A percentile compares a stretch with the other conserved stretches of the same genome.
Conservation (phyloP, 1,284 basidiomycete species). For the Leccinum pachyderme region DNA sequence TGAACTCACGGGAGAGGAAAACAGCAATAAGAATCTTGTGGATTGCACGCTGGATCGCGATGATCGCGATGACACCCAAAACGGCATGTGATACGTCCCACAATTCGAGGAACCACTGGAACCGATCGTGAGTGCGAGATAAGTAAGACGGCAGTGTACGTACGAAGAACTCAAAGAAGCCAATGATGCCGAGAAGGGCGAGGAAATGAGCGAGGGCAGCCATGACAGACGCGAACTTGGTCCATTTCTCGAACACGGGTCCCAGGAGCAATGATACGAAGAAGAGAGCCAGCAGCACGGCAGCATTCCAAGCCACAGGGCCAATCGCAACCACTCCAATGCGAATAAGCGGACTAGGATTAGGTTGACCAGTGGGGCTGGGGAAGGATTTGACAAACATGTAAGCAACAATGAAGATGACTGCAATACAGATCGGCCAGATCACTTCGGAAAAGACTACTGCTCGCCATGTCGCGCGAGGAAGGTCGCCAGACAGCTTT, state of each 20-base stretch:
- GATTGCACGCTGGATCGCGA: constrained; percentile 86
- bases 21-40: constrained; percentile 93
- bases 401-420: constrained; percentile 83
- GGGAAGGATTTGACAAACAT: constrained; percentile 91
- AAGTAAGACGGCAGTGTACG: constrained; percentile 36
- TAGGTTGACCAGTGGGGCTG: constrained; percentile 55
- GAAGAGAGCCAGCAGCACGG: constrained; percentile 84
- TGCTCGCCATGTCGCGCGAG: constrained; percentile 84
- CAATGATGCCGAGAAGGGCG: constrained; percentile 77
- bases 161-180: constrained; percentile 94
- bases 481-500: constrained; percentile 89
- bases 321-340: constrained; percentile 90
- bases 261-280: constrained; percentile 90
- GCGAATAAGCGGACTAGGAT: constrained; percentile 82
- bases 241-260: constrained; percentile 84
- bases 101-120: constrained; percentile 92
- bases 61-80: constrained; percentile 81
- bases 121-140: constrained; percentile 15
- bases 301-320: constrained; percentile 95
- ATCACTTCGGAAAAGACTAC: constrained; percentile 87
- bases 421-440: constrained; percentile 76
- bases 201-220: constrained; percentile 85
- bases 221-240: constrained; percentile 87
- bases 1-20: constrained; percentile 92
- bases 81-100: constrained; percentile 97